Evolutionary conservation across 2,329 filamentous ascomycete genomes (phyloP).

Genomic region (Ophiostoma ips): DNA sequence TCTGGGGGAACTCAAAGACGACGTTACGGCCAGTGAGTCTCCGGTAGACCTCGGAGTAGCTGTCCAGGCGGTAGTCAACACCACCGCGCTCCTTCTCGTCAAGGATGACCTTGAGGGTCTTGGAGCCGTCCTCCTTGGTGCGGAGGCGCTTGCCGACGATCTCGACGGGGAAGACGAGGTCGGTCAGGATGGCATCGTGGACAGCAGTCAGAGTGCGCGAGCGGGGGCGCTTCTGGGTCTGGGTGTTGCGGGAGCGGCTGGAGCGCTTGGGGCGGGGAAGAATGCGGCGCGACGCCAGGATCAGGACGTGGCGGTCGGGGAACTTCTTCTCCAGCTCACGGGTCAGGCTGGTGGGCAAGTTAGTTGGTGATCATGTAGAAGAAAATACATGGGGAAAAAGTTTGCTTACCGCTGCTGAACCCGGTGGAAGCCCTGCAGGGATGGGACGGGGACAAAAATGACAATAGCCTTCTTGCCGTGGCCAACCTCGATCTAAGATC

Average conservation of each 20-base stretch:
- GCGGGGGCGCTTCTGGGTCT: conserved; percentile 97
- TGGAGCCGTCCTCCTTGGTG: conserved; percentile 97
- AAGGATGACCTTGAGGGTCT: conserved; percentile 96
- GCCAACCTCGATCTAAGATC: conserved; percentile 96
- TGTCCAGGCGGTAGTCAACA: conserved; percentile 98
- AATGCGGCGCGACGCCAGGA: conserved; percentile 97
- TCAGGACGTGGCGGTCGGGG: conserved; percentile 98
- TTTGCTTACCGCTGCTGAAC: conserved; percentile 90
- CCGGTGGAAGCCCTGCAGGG: conserved; percentile 97
- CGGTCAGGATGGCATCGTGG: conserved; percentile 93
- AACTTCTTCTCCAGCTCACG: conserved; percentile 99
- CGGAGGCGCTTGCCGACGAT: conserved; percentile 98
- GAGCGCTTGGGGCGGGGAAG: conserved; percentile 97
- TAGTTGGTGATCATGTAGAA: background rate
- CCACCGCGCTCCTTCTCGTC: conserved; percentile 99
- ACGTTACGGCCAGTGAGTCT: conserved; percentile 92
- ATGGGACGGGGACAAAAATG: conserved; percentile 99
- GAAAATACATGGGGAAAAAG: too few species aligned
- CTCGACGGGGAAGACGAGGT: conserved; percentile 99
- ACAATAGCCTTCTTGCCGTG: conserved; percentile 99
- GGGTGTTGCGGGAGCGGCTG: conserved; percentile 86
- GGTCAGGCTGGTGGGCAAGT: conserved; percentile 63
- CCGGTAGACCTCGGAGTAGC: conserved; percentile 99
- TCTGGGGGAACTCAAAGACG: conserved; percentile 96
- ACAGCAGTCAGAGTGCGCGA: conserved; percentile 96